Conservation (phyloP, 768 basidiomycete genomes). For the Russula brevipes region DNA sequence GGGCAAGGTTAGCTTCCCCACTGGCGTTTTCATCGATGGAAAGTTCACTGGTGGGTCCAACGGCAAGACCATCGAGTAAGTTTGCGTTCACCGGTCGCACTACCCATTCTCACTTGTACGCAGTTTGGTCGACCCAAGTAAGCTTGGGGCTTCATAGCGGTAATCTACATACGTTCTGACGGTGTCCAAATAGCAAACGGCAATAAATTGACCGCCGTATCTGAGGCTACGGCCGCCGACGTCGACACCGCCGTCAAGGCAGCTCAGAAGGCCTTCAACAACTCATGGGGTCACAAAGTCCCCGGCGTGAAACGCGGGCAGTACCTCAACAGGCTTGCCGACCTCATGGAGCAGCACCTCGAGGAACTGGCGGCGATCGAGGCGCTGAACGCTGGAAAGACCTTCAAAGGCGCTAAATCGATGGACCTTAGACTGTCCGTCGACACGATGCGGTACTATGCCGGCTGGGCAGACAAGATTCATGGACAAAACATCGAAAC, state of each 20-base stretch:
- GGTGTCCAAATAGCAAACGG: constrained; percentile 40
- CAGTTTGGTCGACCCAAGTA: constrained; percentile 57
- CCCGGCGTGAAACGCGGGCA: constrained; percentile 49
- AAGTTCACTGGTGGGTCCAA: constrained; percentile 56
- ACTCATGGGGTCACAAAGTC: constrained; percentile 63
- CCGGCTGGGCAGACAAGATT: constrained; percentile 87
- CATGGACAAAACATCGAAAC: constrained; percentile 71
- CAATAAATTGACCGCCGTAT: constrained; percentile 50
- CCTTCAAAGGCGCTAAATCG: constrained; percentile 43
- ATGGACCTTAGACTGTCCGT: constrained; percentile 47
- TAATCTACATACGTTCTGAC: not conserved
- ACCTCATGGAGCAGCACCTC: constrained; percentile 53
- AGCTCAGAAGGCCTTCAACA: constrained; percentile 61
- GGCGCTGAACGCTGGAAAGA: constrained; percentile 63
- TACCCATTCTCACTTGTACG: not conserved
- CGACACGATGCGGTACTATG: constrained; percentile 66
- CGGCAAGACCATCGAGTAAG: constrained; percentile 61
- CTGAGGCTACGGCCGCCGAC: constrained; percentile 60
- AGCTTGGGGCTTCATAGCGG: not conserved
- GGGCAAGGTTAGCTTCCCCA: constrained; percentile 50
- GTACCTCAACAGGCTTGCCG: constrained; percentile 58
- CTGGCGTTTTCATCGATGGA: constrained; percentile 70
- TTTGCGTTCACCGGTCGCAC: not conserved
- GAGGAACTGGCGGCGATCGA: constrained; percentile 72
- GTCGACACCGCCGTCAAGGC: constrained; percentile 71